Evolutionary conservation across 2,329 filamentous ascomycete species (phyloP).

Genomic region (Microdochium trichocladiopsis): DNA sequence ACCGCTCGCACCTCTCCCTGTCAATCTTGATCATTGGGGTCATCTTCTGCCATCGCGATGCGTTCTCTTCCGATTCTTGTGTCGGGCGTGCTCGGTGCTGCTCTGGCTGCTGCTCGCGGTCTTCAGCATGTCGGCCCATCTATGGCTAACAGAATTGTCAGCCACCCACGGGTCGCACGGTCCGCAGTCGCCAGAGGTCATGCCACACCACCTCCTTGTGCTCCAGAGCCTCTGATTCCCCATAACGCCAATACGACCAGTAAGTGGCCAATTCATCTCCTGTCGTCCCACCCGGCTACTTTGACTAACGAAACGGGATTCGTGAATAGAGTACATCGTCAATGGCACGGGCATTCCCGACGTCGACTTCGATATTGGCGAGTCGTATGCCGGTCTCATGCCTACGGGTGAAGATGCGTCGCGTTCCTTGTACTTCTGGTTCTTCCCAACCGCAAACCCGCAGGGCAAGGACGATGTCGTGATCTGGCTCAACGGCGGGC

Average conservation of each 20-base stretch:
- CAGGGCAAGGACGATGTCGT: slow-evolving; percentile 34
- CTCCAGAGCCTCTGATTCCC: not conserved
- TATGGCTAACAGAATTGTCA: not conserved
- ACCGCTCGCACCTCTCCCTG: not conserved
- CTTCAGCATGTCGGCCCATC: not conserved
- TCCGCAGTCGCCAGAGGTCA: not conserved
- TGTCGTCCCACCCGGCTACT: not conserved
- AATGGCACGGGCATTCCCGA: slow-evolving; percentile 56
- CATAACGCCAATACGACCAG: not conserved
- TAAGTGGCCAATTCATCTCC: not conserved
- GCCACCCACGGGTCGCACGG: not conserved
- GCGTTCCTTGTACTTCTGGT: slow-evolving; percentile 38
- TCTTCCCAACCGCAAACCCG: slow-evolving; percentile 36
- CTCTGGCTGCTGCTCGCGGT: not conserved
- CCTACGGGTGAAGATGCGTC: slow-evolving; percentile 42
- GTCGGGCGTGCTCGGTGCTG: not conserved
- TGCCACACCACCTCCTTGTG: not conserved
- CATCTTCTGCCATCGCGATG: not conserved
- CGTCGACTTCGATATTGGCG: slow-evolving; percentile 55
- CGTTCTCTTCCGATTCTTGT: not conserved
- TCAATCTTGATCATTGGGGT: not conserved
- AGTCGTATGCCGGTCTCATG: slow-evolving; percentile 51
- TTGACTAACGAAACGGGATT: not conserved
- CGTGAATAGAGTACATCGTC: slow-evolving; percentile 42
- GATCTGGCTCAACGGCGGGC: slow-evolving; percentile 37